phyloP scores from a whole-genome alignment of 2,329 filamentous ascomycete genomes.

The Aureobasidium vineae region DNA sequence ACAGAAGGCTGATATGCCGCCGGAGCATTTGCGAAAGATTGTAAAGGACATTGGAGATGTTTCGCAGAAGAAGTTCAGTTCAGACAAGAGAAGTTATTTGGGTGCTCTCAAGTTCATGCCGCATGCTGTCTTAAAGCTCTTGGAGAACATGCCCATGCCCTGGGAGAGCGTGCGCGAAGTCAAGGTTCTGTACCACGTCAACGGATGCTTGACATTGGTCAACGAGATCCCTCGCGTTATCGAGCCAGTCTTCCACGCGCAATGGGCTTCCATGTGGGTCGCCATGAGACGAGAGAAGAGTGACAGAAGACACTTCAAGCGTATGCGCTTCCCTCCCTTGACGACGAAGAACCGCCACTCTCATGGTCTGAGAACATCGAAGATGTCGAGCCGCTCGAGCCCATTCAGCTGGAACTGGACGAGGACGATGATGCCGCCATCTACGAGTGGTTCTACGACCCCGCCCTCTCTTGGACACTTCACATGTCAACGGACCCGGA shows the following conservation, averaged over 20 bases:
- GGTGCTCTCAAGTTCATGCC: slow-evolving; percentile 99
- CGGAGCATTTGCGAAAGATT: slow-evolving; percentile 96
- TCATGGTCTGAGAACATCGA: slow-evolving; percentile 99
- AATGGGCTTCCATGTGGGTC: slow-evolving; percentile 99
- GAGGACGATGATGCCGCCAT: slow-evolving; percentile 89
- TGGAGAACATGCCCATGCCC: slow-evolving; percentile 99
- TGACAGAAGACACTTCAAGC: slow-evolving; percentile 92
- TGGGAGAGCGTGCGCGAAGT: slow-evolving; percentile 97
- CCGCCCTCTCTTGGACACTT: slow-evolving; percentile 81
- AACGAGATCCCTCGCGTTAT: slow-evolving; percentile 97
- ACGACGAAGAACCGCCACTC: slow-evolving; percentile 95
- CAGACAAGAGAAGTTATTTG: slow-evolving; percentile 95
- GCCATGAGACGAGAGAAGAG: slow-evolving; percentile 98
- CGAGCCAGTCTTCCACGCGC: slow-evolving; percentile 94
- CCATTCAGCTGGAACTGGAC: slow-evolving; percentile 97
- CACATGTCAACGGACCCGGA: slow-evolving; percentile 93
- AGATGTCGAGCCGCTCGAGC: slow-evolving; percentile 94
- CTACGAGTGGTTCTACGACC: slow-evolving; percentile 97
- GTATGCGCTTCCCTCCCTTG: slow-evolving; percentile 97
- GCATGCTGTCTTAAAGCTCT: slow-evolving; percentile 90
- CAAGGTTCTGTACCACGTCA: slow-evolving; percentile 97
- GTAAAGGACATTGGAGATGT: slow-evolving; percentile 98
- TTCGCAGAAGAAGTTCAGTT: slow-evolving; percentile 98
- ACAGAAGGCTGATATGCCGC: slow-evolving; percentile 97
- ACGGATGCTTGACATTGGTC: slow-evolving; percentile 92